Percentiles rank a stretch among this genome's conserved stretches.
Conservation (phyloP, 768 basidiomycete genomes). For the Termitomyces sp. region DNA sequence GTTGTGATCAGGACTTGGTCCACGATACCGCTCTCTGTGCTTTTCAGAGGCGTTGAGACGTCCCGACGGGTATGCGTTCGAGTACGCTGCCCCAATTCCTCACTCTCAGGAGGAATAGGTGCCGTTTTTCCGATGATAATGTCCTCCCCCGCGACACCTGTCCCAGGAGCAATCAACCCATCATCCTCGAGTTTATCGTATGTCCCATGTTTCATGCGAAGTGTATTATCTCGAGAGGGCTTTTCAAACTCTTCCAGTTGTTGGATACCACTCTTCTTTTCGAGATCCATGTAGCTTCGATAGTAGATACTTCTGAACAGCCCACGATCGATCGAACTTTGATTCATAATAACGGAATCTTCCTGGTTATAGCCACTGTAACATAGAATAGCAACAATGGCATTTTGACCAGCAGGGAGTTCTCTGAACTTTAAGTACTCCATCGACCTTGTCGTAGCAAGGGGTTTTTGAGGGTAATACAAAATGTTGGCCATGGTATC, state of each 20-base stretch:
- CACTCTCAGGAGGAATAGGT: slow-evolving; percentile 93
- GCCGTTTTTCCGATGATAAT: slow-evolving; percentile 99
- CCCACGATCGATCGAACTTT: slow-evolving; percentile 96
- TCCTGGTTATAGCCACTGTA: slow-evolving; percentile 99
- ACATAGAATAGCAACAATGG: slow-evolving; percentile 96
- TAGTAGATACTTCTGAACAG: slow-evolving; percentile 99
- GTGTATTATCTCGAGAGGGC: slow-evolving; percentile 86
- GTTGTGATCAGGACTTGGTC: slow-evolving; percentile 97
- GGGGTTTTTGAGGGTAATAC: slow-evolving; percentile 98
- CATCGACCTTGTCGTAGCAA: slow-evolving; percentile 98
- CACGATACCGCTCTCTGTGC: slow-evolving; percentile 96
- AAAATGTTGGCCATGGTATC: slow-evolving; percentile 99
- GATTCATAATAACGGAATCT: slow-evolving; percentile 99
- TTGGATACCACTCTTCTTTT: slow-evolving; percentile 93
- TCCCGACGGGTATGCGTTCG: slow-evolving; percentile 90
- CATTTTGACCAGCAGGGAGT: slow-evolving; percentile 98
- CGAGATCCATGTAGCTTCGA: slow-evolving; percentile 96
- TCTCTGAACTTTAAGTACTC: slow-evolving; percentile 99
- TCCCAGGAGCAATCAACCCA: slow-evolving; percentile 93
- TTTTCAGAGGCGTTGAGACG: slow-evolving; percentile 96
- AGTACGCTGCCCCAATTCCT: slow-evolving; percentile 96
- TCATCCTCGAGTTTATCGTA: slow-evolving; percentile 98
- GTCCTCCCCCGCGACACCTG: slow-evolving; percentile 93
- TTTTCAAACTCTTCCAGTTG: slow-evolving; percentile 97
- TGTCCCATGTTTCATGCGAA: slow-evolving; percentile 96